These are phyloP conservation scores for Ustilago curta DNA, from an alignment of 1,284 basidiomycete genomes.

Conservation along the genomic window DNA sequence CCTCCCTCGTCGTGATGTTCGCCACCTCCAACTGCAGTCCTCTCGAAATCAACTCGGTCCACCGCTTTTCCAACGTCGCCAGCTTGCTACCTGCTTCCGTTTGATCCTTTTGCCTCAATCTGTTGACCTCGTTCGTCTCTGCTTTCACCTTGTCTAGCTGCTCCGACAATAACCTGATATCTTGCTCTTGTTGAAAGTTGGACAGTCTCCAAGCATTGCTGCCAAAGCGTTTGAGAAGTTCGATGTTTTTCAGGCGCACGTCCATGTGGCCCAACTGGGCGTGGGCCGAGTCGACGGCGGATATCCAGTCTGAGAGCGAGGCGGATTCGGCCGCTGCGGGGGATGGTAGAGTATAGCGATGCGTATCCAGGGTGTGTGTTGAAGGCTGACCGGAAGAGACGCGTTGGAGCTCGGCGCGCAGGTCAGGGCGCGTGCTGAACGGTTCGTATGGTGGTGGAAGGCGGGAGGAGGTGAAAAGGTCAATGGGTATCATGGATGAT, in stretches of 20 bases:
- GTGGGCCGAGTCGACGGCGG: constrained; percentile 81
- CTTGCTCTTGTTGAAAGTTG: constrained; percentile 60
- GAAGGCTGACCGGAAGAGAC: constrained; percentile 72
- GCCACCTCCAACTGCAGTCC: constrained; percentile 91
- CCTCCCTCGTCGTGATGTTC: constrained; percentile 83
- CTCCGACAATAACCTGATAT: constrained; percentile 27
- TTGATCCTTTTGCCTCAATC: constrained; percentile 71
- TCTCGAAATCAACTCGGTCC: constrained; percentile 88
- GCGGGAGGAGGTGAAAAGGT: constrained; percentile 71
- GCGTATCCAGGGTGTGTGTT: constrained; percentile 77
- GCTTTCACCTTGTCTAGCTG: constrained; percentile 25
- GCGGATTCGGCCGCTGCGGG: constrained; percentile 76
- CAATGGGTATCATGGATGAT: constrained; percentile 72
- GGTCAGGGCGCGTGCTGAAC: constrained; percentile 66
- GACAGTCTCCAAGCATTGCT: constrained; percentile 53
- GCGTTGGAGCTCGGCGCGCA: constrained; percentile 60
- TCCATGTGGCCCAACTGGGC: constrained; percentile 91
- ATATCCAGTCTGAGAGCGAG: constrained; percentile 81
- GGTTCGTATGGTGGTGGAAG: constrained; percentile 80
- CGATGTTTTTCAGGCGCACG: constrained; percentile 84
- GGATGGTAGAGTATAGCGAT: constrained; percentile 82
- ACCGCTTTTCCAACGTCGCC: constrained; percentile 81
- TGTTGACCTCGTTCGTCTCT: constrained; percentile 55
- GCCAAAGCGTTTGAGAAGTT: constrained; percentile 86
- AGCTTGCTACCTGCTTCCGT: constrained; percentile 81